These are phyloP conservation scores for Plasmodium malariae DNA, from an alignment of 169 alveolate genomes.

Conservation along the genomic window DNA sequence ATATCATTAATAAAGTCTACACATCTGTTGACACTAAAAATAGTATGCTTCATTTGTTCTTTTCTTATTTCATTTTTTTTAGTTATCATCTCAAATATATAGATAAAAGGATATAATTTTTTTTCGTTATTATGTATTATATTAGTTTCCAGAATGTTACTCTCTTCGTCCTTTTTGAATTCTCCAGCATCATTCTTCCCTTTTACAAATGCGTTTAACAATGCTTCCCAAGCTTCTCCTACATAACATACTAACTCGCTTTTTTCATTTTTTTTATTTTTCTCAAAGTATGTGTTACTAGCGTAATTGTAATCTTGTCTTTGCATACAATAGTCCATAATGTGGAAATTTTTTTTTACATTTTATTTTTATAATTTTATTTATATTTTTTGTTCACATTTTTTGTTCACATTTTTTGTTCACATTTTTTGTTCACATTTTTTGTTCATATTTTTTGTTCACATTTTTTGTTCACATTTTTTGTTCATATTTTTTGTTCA, in stretches of 20 bases:
- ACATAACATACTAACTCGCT: background rate
- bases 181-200: background rate
- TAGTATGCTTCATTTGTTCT: slow-evolving; percentile 20
- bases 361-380: background rate
- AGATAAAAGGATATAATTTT: background rate
- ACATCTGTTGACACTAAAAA: slow-evolving; percentile 36
- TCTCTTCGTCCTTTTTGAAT: background rate
- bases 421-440: no score
- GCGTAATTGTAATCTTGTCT: no score
- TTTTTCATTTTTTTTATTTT: background rate
- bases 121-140: background rate
- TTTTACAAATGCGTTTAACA: background rate
- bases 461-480: no score
- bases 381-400: no score
- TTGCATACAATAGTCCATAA: background rate
- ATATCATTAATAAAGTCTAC: slow-evolving; percentile 30
- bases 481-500: no score
- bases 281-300: no score
- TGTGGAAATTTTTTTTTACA: background rate
- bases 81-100: slow-evolving; percentile 17
- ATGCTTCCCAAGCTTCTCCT: background rate
- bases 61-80: slow-evolving; percentile 26
- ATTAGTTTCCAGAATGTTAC: background rate
- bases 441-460: no score
- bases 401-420: no score